A percentile compares a stretch with the other conserved stretches of the same genome.
Conservation (phyloP, 305 asterid species). For the Ajuga reptans region DNA sequence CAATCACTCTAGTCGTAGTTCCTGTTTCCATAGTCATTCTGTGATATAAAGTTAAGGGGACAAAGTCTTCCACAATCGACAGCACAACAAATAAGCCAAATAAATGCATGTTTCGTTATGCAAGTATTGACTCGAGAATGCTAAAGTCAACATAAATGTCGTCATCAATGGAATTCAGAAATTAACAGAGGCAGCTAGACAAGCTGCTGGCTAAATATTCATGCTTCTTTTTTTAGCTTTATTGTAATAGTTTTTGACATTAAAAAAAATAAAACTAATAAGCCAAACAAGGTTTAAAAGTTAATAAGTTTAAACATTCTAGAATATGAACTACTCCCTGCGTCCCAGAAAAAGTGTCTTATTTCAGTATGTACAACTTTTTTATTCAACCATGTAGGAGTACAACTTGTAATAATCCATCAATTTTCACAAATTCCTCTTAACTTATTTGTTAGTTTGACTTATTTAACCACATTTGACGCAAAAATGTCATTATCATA, state of each 20-base stretch:
- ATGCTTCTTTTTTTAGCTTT: background rate
- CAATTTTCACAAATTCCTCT: too few species aligned
- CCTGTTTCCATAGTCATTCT: constrained; percentile 79
- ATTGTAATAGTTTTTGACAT: background rate
- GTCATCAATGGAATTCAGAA: background rate
- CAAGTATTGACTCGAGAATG: background rate
- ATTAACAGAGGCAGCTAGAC: background rate
- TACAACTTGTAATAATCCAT: too few species aligned
- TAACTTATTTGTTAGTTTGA: too few species aligned
- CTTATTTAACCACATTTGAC: too few species aligned
- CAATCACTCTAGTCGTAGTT: constrained; percentile 90
- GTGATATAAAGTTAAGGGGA: constrained; percentile 64
- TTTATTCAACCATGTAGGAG: too few species aligned
- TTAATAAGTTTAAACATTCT: background rate
- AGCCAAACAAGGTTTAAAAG: background rate
- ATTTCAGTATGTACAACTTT: too few species aligned
- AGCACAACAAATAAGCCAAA: background rate
- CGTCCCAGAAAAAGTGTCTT: too few species aligned
- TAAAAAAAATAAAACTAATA: too few species aligned
- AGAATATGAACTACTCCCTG: background rate
- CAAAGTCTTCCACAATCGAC: constrained; percentile 27
- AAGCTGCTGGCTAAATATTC: background rate
- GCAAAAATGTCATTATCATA: too few species aligned
- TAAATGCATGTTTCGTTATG: background rate
- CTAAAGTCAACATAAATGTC: background rate